Evolutionary conservation across 1,284 basidiomycete species (phyloP).

Genomic region (Gomphus bonarii): DNA sequence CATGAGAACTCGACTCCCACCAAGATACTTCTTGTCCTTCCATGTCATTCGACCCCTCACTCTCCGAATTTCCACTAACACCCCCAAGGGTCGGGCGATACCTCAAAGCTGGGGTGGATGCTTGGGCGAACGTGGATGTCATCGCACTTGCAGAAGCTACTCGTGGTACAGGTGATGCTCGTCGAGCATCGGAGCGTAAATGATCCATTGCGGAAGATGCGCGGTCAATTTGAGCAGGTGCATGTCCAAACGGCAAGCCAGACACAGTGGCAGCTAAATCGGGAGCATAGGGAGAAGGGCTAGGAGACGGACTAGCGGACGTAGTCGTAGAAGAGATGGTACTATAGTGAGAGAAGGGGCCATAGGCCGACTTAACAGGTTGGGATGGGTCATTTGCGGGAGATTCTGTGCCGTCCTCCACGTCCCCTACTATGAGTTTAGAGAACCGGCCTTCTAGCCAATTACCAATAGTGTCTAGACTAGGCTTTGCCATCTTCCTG

Average conservation of each 20-base stretch:
- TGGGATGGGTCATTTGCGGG: slow-evolving; percentile 30
- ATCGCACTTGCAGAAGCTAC: slow-evolving; percentile 44
- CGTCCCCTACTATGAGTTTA: slow-evolving; percentile 92
- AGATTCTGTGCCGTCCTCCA: slow-evolving; percentile 35
- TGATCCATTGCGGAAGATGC: slow-evolving; percentile 72
- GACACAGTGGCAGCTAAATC: slow-evolving; percentile 31
- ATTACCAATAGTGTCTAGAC: slow-evolving; percentile 84
- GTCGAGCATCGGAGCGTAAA: slow-evolving; percentile 33
- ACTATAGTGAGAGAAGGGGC: slow-evolving; percentile 92
- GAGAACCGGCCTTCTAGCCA: slow-evolving; percentile 94
- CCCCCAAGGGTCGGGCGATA: neutral
- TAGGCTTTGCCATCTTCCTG: slow-evolving; percentile 76
- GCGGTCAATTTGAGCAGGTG: slow-evolving; percentile 47
- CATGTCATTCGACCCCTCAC: slow-evolving; percentile 4
- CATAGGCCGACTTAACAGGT: slow-evolving; percentile 39
- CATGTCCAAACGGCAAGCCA: slow-evolving; percentile 30
- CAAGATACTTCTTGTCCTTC: slow-evolving; percentile 37
- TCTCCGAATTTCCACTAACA: neutral
- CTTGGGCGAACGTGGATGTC: slow-evolving; percentile 37
- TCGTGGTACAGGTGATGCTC: slow-evolving; percentile 39
- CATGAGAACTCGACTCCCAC: slow-evolving; percentile 49
- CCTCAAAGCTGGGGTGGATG: slow-evolving; percentile 17
- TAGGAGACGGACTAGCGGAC: slow-evolving; percentile 63
- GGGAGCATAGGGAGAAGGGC: slow-evolving; percentile 43
- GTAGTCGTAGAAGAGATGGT: slow-evolving; percentile 79